A percentile compares a stretch with the other conserved stretches of the same genome.
phyloP scores from a whole-genome alignment of 345 rosid species.

The Ceriops zippeliana region DNA sequence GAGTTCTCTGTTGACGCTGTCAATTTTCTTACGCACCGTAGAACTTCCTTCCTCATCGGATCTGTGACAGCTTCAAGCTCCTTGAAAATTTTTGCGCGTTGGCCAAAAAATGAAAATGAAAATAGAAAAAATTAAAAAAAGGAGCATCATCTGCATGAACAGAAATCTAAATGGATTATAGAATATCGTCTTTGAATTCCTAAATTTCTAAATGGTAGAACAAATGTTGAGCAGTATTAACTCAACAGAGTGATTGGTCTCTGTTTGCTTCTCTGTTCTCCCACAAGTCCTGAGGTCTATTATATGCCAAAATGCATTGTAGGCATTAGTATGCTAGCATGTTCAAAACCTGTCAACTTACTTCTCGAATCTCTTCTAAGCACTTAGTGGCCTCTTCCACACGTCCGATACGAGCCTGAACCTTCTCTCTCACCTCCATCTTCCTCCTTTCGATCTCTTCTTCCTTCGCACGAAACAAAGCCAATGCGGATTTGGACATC shows the following conservation, averaged over 20 bases:
- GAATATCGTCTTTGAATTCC: no score
- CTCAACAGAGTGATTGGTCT: no score
- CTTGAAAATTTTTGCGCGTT: conserved; percentile 25
- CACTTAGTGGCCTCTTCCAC: conserved; percentile 70
- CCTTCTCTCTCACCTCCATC: conserved; percentile 66
- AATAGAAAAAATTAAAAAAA: not conserved
- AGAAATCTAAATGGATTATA: no score
- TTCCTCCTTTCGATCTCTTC: conserved; percentile 92
- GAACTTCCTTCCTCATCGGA: conserved; percentile 69
- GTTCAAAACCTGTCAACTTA: conserved; percentile 30
- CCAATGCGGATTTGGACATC: conserved; percentile 65
- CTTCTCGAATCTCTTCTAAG: conserved; percentile 79
- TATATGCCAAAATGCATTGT: no score
- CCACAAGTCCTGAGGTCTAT: no score
- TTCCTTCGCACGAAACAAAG: conserved; percentile 68
- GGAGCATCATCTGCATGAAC: not conserved
- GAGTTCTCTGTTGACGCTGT: conserved; percentile 42
- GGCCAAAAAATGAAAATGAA: not conserved
- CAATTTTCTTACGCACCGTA: conserved; percentile 50
- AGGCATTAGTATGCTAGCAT: not conserved
- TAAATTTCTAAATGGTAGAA: no score
- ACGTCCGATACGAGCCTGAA: conserved; percentile 63
- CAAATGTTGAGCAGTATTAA: no score
- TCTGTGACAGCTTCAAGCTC: conserved; percentile 69
- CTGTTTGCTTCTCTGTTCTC: no score